Evolutionary conservation across 352 stramenopile genomes (phyloP).

Genomic region (Ophiocytium majus): DNA sequence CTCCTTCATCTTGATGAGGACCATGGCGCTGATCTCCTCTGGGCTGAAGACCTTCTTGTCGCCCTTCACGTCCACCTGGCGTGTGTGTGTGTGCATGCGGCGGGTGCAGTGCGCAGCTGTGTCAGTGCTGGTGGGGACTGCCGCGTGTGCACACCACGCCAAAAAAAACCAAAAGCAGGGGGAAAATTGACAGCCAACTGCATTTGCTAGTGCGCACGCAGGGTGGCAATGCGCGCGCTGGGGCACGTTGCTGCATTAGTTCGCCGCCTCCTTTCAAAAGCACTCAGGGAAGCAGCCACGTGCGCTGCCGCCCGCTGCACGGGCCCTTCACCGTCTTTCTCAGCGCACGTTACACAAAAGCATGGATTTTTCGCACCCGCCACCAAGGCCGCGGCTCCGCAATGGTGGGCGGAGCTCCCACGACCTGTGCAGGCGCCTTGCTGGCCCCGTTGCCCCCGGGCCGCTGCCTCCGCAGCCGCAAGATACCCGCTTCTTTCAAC

Average conservation of each 20-base stretch:
- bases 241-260: not conserved
- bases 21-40: constrained; percentile 98
- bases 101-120: constrained; percentile 36
- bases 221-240: not conserved
- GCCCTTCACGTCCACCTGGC: constrained; percentile 52
- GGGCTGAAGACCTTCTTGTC: constrained; percentile 88
- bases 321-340: no score
- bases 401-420: no score
- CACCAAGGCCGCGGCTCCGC: no score
- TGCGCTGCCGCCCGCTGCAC: no score
- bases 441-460: no score
- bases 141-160: not conserved
- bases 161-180: not conserved
- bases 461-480: no score
- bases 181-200: not conserved
- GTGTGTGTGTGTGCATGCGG: no score
- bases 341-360: no score
- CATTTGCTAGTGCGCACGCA: not conserved
- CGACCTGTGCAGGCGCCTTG: no score
- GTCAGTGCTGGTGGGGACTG: constrained; percentile 60
- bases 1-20: constrained; percentile 98
- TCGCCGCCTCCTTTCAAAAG: not conserved
- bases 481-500: no score
- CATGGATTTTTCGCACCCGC: no score
- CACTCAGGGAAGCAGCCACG: no score